Evolutionary conservation across 306 rosid genomes (phyloP), one percentile per base, ranked within the genome.

Genomic region (Abrus pulchellus): DNA sequence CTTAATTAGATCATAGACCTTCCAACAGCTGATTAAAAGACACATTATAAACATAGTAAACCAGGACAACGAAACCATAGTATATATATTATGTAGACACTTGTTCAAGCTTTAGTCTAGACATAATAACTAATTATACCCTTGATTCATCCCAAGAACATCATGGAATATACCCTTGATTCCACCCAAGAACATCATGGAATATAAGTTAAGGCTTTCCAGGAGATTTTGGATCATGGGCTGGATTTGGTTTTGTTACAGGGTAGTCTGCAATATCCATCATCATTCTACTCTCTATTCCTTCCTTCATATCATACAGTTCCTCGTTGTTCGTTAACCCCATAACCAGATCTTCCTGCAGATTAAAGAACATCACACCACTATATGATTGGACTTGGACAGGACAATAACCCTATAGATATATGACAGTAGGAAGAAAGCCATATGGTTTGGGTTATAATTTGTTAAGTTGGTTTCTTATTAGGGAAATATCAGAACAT

Each of bases 151-250:
- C 38, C 38, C 38, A 34, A 34, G 4, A 34, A 34, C 38, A 34
- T 34, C 4, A 34, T 34, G 38, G 38, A 34, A 34, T 34, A 34
- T 34, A 34, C 20, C 20, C 20, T 20, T 20, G 20, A 20, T 20
- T 20, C 20, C 20, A 0, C 40, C 41, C 67, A 52, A 13, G 38
- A 78, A 32, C 10, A 34, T 32, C 2, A 13, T 56, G 11, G 38
- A 6, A 9, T 12, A 12, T 1, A 56, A 73, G 13, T 67, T 62
- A 84, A 43, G 86, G 53, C 33, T 64, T 79, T 63, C 86, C 86
- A 13, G 84, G 86, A 68, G 72, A 29, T 79, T 56, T 82, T 12
- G 86, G 89, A 14, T 79, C 63, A 83, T 86, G 89, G 20, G 67
- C 63, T 9, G 69, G 79, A 83, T 83, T 86, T 79, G 89, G 44